Evolutionary conservation across 768 basidiomycete species (phyloP).

Genomic region (Termitomyces sp.): DNA sequence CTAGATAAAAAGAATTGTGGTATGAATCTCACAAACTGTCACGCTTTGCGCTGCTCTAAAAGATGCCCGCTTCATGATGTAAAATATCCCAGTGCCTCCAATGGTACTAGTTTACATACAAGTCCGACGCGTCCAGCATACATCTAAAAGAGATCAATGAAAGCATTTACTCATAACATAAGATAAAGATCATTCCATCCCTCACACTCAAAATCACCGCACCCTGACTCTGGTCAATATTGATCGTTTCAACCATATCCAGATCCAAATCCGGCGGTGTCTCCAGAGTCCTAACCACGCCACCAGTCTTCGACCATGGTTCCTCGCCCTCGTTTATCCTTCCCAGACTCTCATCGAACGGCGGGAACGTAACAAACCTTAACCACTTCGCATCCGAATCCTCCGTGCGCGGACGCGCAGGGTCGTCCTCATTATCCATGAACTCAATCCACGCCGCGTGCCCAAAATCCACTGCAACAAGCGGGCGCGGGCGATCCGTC

Average conservation of each 20-base stretch:
- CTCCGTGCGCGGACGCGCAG: slow-evolving; percentile 7
- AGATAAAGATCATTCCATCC: slow-evolving; percentile 65
- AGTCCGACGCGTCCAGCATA: neutral
- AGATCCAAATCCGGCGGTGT: slow-evolving; percentile 62
- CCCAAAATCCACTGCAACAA: slow-evolving; percentile 83
- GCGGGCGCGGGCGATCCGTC: slow-evolving; percentile 51
- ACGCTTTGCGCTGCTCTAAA: no score
- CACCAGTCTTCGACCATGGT: slow-evolving; percentile 25
- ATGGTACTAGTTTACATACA: neutral
- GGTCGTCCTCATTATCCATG: slow-evolving; percentile 25
- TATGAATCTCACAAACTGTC: no score
- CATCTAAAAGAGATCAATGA: neutral
- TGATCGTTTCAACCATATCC: slow-evolving; percentile 65
- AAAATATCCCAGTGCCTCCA: neutral
- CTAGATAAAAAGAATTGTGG: no score
- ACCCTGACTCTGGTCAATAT: slow-evolving; percentile 73
- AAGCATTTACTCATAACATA: slow-evolving; percentile 47
- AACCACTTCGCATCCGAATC: slow-evolving; percentile 43
- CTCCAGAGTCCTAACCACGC: slow-evolving; percentile 53
- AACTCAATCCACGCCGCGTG: slow-evolving; percentile 83
- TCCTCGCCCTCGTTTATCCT: slow-evolving; percentile 14
- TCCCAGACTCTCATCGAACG: slow-evolving; percentile 32
- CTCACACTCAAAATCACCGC: slow-evolving; percentile 64
- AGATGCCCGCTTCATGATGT: neutral
- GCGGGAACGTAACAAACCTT: slow-evolving; percentile 68